Base-by-base conservation (phyloP, 2,329 filamentous ascomycete genomes). In the Sporothrix variecibatus region DNA sequence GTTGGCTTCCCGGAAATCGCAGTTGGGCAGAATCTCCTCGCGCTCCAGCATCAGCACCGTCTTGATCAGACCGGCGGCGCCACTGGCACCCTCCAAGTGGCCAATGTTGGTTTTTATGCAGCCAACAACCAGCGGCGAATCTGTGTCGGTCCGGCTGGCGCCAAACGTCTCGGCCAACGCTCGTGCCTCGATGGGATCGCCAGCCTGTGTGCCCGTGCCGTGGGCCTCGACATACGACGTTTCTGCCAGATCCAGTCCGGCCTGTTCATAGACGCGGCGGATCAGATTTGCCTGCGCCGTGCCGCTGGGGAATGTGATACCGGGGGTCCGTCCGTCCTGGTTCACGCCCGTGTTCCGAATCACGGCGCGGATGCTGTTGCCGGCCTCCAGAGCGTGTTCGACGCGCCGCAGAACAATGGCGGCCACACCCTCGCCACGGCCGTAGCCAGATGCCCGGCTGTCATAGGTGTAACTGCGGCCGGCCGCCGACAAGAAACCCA, bases 361-460 rank as follows among this genome's bases (percentile, higher is more conserved):
- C 82, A 70, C 83, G 81, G 72, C 82, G 78, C 67, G 77, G 15
- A 80, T 75, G 60, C 73, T 76, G 17, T 86, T 75, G 12, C 84
- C 85, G 64, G 83, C 75, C 1, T 81, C 83, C 51, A 84, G 81
- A 0, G 82, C 81, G 1, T 49, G 26, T 9, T 75, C 70, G 0
- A 88, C 78, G 0, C 79, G 80, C 78, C 87, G 87, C 1, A 89
- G 75, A 1, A 86, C 72, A 3, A 88, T 69, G 8, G 80, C 78
- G 0, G 79, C 83, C n/a, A 83, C 79, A 3, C 86, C 86, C 76
- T 89, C 87, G 3, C 85, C 86, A n/a, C 86, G 82, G 0, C 80
- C 83, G 75, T 88, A 88, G 3, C 87, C 87, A 72, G 85, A 80
- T 0, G 82, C 87, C 2, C 79, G 77, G 20, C 78, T 75, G 74